Conservation (phyloP, 371 early-diverging fungal genomes). For the Spraguea lophii region DNA sequence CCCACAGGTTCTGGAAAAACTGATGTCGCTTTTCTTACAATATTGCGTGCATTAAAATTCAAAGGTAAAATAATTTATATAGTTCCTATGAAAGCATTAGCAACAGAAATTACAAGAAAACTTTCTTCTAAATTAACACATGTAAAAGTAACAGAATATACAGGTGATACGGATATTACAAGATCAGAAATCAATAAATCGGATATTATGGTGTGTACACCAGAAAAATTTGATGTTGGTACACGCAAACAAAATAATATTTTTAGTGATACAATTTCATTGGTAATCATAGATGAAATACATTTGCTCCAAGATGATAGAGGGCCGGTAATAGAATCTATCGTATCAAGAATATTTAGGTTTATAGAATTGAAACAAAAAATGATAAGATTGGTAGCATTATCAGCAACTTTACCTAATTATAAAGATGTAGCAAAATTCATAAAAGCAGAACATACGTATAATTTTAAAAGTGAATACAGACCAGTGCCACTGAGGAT, state of each 20-base stretch:
- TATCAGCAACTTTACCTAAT: constrained; percentile 95
- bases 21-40: constrained; percentile 52
- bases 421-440: constrained; percentile 82
- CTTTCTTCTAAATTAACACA: constrained; percentile 59
- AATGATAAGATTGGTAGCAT: constrained; percentile 72
- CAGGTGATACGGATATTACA: constrained; percentile 84
- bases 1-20: constrained; percentile 94
- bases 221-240: constrained; percentile 98
- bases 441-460: constrained; percentile 64
- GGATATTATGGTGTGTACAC: constrained; percentile 91
- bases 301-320: constrained; percentile 92
- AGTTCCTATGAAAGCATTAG: constrained; percentile 98
- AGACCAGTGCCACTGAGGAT: constrained; percentile 42
- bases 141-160: constrained; percentile 67
- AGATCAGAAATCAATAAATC: constrained; percentile 73
- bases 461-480: constrained; percentile 62
- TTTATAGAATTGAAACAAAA: constrained; percentile 67
- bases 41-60: constrained; percentile 25
- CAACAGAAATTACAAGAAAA: constrained; percentile 80
- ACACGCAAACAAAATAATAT: constrained; percentile 57
- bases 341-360: constrained; percentile 74
- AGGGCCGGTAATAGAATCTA: constrained; percentile 85
- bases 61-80: constrained; percentile 72
- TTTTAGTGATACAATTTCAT: constrained; percentile 52
- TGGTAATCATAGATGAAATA: constrained; percentile 95